Base-by-base conservation (phyloP, 495 filamentous ascomycete genomes). In the Patellaria atrata region DNA sequence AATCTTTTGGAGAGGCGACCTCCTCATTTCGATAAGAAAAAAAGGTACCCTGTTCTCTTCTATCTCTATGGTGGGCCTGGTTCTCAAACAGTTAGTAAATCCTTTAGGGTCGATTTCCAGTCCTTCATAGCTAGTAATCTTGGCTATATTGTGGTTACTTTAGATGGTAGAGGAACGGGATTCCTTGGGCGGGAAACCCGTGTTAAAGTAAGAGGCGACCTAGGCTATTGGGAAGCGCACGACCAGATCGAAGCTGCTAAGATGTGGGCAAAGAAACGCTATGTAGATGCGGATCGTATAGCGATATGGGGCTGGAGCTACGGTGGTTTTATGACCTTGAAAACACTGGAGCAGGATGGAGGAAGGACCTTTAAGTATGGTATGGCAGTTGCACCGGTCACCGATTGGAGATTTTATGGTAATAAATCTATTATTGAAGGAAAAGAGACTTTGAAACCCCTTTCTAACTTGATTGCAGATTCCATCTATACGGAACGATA, bases 281-380 rank as follows among this genome's bases (percentile, higher is more conserved):
- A 96, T 54, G 77, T 92, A 4, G 91, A 96, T 56, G 65, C 68
- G 40, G 60, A 69, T 7, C 67, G 77, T 21, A 73, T 97, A 38
- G 87, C 85, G 1, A 93, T 97, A 48, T 97, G 89, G 89, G 89
- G 89, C 22, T 97, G 89, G 89, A 89, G 80, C 42, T 97, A 86
- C 51, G 89, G 89, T 22, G 89, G 89, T 12, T 97, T 92, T 64
- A 86, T 83, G 73, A 83, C 89, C n/a, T 62, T 97, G 35, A 97
- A 97, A 61, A 85, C 82, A 3, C 68, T 97, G 2, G 89, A 97
- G 59, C 67, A 73, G 42, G 89, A 97, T 55, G 89, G 67, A 1
- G 89, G 89, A 4, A 49, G 71, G 45, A 96, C 86, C 0, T 97
- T 96, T 60, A 72, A 71, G 22, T 97, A 96, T 51, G 89, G 91